Percentiles rank a stretch among this genome's conserved stretches.
Conservation (phyloP, 2,329 filamentous ascomycete genomes). For the Mollisia scopiformis region DNA sequence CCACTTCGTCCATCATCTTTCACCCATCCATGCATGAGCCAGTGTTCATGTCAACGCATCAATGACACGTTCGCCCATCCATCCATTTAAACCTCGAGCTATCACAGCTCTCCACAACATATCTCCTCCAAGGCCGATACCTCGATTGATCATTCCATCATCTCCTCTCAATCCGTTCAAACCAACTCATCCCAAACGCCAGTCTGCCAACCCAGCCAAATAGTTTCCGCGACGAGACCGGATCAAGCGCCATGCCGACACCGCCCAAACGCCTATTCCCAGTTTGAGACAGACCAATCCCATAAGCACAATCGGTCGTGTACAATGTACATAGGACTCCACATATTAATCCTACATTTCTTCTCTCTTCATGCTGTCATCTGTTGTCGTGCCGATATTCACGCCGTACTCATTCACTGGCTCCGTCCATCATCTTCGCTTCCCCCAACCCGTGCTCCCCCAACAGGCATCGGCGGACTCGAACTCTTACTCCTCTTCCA, state of each 20-base stretch:
- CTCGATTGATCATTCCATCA: too few relatives aligned
- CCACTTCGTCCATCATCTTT: neutral
- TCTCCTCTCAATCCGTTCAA: too few relatives aligned
- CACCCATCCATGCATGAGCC: too few relatives aligned
- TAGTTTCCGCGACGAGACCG: neutral
- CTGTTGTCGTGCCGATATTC: neutral
- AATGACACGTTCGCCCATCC: too few relatives aligned
- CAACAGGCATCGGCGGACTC: constrained; percentile 27
- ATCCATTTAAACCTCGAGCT: too few relatives aligned
- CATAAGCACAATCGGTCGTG: constrained; percentile 1
- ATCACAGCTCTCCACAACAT: too few relatives aligned
- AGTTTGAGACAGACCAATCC: neutral
- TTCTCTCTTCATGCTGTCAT: neutral
- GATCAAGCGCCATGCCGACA: neutral
- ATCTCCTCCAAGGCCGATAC: too few relatives aligned
- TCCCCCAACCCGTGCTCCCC: neutral
- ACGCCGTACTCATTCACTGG: neutral
- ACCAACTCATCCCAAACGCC: neutral
- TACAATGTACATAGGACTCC: constrained; percentile 2
- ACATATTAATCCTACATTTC: constrained; percentile 1
- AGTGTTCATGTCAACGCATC: too few relatives aligned
- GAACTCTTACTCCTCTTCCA: constrained; percentile 37
- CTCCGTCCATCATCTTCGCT: constrained; percentile 5
- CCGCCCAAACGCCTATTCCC: neutral
- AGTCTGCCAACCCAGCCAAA: neutral